A percentile compares a stretch with the other conserved stretches of the same genome.
These are phyloP conservation scores for Aspergillus ochraceus DNA, from an alignment of 2,329 filamentous ascomycete species.

Conservation along the genomic window DNA sequence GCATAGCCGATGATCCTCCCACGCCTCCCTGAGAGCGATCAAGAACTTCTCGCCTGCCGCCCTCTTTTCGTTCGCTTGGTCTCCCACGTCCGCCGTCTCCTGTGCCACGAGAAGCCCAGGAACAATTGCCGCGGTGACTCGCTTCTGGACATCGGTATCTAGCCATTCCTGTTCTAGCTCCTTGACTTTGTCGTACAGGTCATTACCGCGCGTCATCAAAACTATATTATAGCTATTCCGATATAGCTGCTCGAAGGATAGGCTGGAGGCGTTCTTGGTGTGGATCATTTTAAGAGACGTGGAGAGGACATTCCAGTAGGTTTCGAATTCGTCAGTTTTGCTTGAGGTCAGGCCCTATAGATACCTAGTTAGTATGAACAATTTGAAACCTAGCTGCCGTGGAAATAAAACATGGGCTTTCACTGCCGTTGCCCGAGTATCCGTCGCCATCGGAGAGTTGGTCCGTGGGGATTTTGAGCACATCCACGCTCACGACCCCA, in stretches of 20 bases:
- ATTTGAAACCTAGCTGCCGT: neutral
- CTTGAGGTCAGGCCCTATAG: conserved; percentile 55
- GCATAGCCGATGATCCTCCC: conserved; percentile 85
- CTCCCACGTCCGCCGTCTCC: conserved; percentile 49
- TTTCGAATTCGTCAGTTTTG: conserved; percentile 77
- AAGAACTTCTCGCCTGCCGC: conserved; percentile 82
- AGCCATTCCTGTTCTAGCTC: conserved; percentile 83
- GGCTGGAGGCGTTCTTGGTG: conserved; percentile 80
- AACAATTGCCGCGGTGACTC: conserved; percentile 70
- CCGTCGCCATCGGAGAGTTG: neutral
- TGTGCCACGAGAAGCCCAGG: conserved; percentile 63
- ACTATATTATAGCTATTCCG: conserved; percentile 93
- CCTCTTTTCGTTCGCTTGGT: conserved; percentile 71
- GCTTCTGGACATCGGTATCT: conserved; percentile 67
- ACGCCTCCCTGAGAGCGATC: conserved; percentile 70
- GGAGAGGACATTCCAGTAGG: conserved; percentile 74
- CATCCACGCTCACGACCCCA: neutral
- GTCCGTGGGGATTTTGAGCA: neutral
- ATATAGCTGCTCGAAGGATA: conserved; percentile 96
- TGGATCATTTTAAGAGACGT: conserved; percentile 85
- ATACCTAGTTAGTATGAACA: conserved; percentile 1
- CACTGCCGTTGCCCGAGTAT: neutral
- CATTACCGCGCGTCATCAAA: conserved; percentile 77
- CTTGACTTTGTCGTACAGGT: conserved; percentile 78
- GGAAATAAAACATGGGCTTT: too few species aligned